A percentile compares a stretch with the other conserved stretches of the same genome.
These are phyloP conservation scores for Zygosaccharomyces pseudobailii DNA, from an alignment of 1,139 yeast species.

Conservation along the genomic window DNA sequence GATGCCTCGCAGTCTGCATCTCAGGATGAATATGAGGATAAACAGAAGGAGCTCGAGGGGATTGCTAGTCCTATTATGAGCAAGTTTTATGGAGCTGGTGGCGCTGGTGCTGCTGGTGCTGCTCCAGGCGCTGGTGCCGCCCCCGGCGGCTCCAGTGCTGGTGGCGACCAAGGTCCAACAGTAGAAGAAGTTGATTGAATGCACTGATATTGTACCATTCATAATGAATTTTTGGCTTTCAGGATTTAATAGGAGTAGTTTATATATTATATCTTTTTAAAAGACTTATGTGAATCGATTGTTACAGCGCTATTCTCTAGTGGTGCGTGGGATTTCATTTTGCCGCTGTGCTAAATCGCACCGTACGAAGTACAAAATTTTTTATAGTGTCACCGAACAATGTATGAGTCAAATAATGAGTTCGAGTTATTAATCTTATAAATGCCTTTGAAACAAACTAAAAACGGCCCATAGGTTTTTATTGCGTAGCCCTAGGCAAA, in stretches of 20 bases:
- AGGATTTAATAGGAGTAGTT: neutral
- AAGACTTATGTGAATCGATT: neutral
- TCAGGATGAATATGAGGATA: constrained; percentile 72
- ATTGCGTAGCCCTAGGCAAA: neutral
- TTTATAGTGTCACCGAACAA: neutral
- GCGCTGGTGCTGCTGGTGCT: constrained; percentile 32
- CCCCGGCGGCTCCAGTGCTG: neutral
- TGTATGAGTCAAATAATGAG: neutral
- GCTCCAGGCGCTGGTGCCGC: constrained; percentile 45
- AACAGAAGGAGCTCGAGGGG: constrained; percentile 60
- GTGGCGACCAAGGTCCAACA: constrained; percentile 51
- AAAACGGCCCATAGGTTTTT: neutral
- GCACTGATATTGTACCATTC: neutral
- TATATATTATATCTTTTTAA: neutral
- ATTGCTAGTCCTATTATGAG: constrained; percentile 63
- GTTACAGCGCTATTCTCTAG: too few species aligned
- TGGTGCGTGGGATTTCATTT: too few species aligned
- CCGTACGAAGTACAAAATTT: constrained; percentile 1
- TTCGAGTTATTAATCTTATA: too few species aligned
- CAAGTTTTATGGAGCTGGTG: constrained; percentile 58
- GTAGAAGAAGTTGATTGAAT: constrained; percentile 66
- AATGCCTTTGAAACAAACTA: neutral
- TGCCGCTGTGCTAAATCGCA: neutral
- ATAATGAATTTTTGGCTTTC: neutral
- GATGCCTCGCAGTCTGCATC: constrained; percentile 85